These are phyloP conservation scores for Pichia ethanolica DNA, from an alignment of 805 yeast species.

Conservation along the genomic window DNA sequence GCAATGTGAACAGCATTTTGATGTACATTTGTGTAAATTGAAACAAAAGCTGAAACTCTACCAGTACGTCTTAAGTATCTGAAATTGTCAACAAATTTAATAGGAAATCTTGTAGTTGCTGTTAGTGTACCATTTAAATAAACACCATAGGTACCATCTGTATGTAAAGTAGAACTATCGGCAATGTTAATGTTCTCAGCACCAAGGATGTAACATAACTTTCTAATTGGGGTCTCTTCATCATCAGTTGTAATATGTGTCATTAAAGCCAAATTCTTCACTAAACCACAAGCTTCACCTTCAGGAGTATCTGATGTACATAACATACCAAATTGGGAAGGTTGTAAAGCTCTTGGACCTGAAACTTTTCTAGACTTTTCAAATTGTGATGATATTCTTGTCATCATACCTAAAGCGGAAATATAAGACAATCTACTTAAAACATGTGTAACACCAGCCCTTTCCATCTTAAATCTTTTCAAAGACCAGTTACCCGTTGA, in stretches of 20 bases:
- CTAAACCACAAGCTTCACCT: constrained; percentile 99
- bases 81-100: constrained; percentile 71
- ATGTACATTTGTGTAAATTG: constrained; percentile 83
- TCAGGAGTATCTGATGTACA: constrained; percentile 99
- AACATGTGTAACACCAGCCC: constrained; percentile 98
- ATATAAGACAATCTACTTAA: constrained; percentile 85
- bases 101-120: constrained; percentile 84
- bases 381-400: constrained; percentile 97
- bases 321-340: constrained; percentile 98
- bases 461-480: constrained; percentile 98
- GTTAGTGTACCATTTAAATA: constrained; percentile 90
- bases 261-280: constrained; percentile 93
- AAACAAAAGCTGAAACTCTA: constrained; percentile 79
- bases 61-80: constrained; percentile 79
- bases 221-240: constrained; percentile 82
- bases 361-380: constrained; percentile 97
- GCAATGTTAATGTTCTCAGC: constrained; percentile 78
- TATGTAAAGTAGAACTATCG: constrained; percentile 77
- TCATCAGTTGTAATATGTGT: constrained; percentile 98
- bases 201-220: constrained; percentile 74
- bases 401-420: constrained; percentile 98
- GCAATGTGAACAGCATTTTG: constrained; percentile 95
- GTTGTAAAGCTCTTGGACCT: constrained; percentile 98
- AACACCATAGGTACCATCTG: constrained; percentile 73
- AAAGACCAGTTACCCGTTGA: constrained; percentile 99